Base-by-base conservation (phyloP, 1,139 yeast species). In the Chernovozyma sophiae-reginae region DNA sequence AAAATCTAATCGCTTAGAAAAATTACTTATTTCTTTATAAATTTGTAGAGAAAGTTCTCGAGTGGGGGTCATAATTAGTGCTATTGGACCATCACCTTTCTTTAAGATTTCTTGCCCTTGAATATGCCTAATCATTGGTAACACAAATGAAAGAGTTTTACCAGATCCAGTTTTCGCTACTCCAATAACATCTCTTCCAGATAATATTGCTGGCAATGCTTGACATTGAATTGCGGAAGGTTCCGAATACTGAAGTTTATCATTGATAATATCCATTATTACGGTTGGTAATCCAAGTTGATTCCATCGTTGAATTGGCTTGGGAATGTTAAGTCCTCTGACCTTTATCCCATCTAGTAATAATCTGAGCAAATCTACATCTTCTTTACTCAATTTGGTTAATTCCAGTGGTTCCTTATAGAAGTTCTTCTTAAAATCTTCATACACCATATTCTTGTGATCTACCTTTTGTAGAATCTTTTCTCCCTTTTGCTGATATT, bases 141-240 rank as follows among this genome's bases (percentile, higher is more conserved):
- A 56, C 8, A 89, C 66, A 58, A 86, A 94, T 1, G 97, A 84
- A 51, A 92, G 70, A 0, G 98, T 94, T 54, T 92, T 92, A 2
- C 98, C 98, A 2, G 97, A 86, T 0, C 99, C 98, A 0, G 99
- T 92, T 48, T 89, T 87, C 0, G 98, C 97, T 24, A 92, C 84
- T 5, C 96, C 97, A 36, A 94, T 83, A 4, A 92, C 77, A 62
- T 94, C 97, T 39, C 86, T 61, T 0, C 98, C 97, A 4, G 83
- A 71, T 92, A 92, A 83, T 14, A 89, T 78, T 0, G 90, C 84
- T 0, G 99, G 98, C 14, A 90, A 69, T 0, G 97, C 90, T 53
- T 90, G 97, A 0, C 90, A 72, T 56, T 94, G 99, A 40, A 94
- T 87, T 0, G 97, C 77, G 0, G 97, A 86, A 1, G 97, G 98